These are phyloP conservation scores for Heteromeles arbutifolia DNA, from an alignment of 306 rosid genomes.

Conservation along the genomic window DNA sequence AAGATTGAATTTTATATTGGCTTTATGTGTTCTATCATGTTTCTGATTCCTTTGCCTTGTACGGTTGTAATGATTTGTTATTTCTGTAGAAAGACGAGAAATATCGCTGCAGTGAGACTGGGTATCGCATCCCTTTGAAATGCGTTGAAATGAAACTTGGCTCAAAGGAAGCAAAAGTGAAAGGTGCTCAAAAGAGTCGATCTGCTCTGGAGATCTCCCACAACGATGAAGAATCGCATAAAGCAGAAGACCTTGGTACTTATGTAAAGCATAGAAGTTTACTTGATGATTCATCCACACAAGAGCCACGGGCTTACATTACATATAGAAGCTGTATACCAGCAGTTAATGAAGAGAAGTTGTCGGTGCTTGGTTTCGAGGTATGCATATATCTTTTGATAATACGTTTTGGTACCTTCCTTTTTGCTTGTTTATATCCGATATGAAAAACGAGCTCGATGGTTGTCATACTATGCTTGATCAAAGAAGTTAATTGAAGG, in stretches of 20 bases:
- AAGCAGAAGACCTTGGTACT: constrained; percentile 23
- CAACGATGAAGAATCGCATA: constrained; percentile 19
- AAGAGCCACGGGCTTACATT: constrained; percentile 44
- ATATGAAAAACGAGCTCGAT: not conserved
- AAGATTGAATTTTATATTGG: not conserved
- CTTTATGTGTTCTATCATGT: not conserved
- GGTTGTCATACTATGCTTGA: not conserved
- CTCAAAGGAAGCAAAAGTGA: constrained; percentile 21
- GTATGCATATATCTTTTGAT: constrained; percentile 25
- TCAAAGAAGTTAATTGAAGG: not conserved
- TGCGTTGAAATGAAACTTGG: constrained; percentile 55
- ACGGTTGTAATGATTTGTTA: constrained; percentile 1
- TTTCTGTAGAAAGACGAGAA: constrained; percentile 50
- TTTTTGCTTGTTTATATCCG: not conserved
- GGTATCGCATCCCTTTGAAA: constrained; percentile 84
- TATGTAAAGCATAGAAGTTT: constrained; percentile 38
- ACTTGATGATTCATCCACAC: constrained; percentile 34
- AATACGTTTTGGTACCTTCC: not conserved
- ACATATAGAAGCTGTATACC: constrained; percentile 84
- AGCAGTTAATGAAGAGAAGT: constrained; percentile 61
- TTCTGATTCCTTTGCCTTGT: constrained; percentile 1
- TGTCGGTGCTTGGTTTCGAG: constrained; percentile 77
- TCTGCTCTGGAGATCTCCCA: constrained; percentile 39
- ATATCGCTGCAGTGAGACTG: constrained; percentile 92
- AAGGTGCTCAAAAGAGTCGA: constrained; percentile 28